Percentiles rank a stretch among this genome's conserved stretches.
Conservation (phyloP, 805 yeast genomes). For the Hanseniaspora thailandica region DNA sequence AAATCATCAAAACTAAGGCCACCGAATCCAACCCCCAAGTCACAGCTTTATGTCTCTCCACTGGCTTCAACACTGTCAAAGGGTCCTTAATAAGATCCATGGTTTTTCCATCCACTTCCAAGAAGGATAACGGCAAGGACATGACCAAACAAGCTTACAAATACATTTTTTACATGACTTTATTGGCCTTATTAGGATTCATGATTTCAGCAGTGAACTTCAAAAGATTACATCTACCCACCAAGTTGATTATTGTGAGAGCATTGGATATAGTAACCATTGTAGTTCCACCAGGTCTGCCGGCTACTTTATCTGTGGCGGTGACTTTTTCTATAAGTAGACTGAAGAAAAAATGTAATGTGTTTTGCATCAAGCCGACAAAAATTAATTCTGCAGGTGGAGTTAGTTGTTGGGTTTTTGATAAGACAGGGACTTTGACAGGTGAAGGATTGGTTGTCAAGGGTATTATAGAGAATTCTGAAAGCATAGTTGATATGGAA, state of each 20-base stretch:
- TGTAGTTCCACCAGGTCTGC: constrained; percentile 97
- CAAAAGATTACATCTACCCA: constrained; percentile 59
- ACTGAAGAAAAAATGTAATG: constrained; percentile 44
- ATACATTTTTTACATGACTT: constrained; percentile 88
- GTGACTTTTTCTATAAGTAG: constrained; percentile 82
- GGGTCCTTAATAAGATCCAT: constrained; percentile 89
- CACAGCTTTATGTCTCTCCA: constrained; percentile 72
- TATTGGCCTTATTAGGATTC: constrained; percentile 77
- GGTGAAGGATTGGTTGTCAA: constrained; percentile 91
- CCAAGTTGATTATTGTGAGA: constrained; percentile 61
- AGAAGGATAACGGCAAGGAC: constrained; percentile 40
- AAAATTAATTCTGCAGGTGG: constrained; percentile 95
- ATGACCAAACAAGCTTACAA: constrained; percentile 90
- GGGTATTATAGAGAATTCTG: constrained; percentile 36
- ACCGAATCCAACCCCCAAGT: constrained; percentile 45
- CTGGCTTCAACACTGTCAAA: constrained; percentile 91
- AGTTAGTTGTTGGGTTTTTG: constrained; percentile 80
- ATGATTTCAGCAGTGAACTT: constrained; percentile 73
- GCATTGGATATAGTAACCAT: constrained; percentile 91
- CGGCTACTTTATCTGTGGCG: constrained; percentile 94
- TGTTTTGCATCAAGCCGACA: constrained; percentile 89
- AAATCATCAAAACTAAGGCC: constrained; percentile 67
- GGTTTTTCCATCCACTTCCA: constrained; percentile 86
- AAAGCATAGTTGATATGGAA: constrained; percentile 64
- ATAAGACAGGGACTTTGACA: constrained; percentile 93